These are phyloP conservation scores for Colletotrichum melonis DNA, from an alignment of 2,329 filamentous ascomycete genomes.

Conservation along the genomic window DNA sequence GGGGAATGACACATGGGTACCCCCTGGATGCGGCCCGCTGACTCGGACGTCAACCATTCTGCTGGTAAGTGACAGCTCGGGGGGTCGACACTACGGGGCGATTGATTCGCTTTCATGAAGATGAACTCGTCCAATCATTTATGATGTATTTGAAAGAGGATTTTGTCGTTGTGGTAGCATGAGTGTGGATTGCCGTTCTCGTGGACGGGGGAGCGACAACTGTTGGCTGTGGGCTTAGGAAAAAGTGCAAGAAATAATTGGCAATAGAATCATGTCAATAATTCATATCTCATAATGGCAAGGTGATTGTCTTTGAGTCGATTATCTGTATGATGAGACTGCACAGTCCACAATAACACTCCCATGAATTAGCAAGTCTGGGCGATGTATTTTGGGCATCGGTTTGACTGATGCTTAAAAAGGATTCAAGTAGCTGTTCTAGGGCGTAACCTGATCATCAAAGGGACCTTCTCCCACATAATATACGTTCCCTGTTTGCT, in stretches of 20 bases:
- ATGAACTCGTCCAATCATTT: background rate
- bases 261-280: no score
- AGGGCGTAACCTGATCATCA: background rate
- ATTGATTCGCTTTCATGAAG: background rate
- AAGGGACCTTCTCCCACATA: background rate
- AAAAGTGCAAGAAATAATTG: no score
- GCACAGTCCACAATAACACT: no score
- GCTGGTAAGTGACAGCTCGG: background rate
- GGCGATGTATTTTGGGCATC: no score
- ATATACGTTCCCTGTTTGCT: slow-evolving; percentile 15
- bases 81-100: background rate
- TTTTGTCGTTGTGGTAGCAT: background rate
- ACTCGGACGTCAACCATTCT: background rate
- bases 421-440: background rate
- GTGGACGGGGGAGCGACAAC: no score
- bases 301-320: no score
- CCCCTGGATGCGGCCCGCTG: background rate
- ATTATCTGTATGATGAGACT: no score
- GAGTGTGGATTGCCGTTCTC: no score
- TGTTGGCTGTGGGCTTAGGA: no score
- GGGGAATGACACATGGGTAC: background rate
- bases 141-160: background rate
- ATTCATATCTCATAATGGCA: no score
- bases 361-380: no score
- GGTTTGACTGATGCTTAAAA: no score